A percentile compares a stretch with the other conserved stretches of the same genome.
These are phyloP conservation scores for Salix brachista DNA, from an alignment of 345 rosid species.

Conservation along the genomic window DNA sequence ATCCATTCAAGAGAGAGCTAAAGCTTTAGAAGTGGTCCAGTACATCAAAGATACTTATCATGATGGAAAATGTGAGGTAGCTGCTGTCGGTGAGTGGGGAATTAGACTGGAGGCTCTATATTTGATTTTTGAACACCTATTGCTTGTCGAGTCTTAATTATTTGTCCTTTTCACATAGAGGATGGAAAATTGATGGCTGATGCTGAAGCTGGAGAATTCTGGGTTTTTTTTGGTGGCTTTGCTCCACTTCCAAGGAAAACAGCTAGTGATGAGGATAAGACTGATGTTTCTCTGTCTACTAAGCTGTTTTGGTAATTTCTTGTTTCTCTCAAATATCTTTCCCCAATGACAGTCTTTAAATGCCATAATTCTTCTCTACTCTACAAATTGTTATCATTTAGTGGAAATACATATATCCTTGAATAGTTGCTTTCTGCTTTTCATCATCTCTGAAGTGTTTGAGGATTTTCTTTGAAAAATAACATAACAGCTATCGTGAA, in stretches of 20 bases:
- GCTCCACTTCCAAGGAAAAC: constrained; percentile 96
- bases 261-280: constrained; percentile 46
- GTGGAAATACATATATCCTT: neutral
- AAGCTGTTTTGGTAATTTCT: constrained; percentile 60
- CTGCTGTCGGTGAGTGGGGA: constrained; percentile 76
- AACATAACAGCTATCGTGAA: neutral
- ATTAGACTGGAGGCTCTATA: constrained; percentile 9
- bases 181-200: constrained; percentile 99
- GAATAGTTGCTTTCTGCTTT: neutral
- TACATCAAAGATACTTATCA: constrained; percentile 93
- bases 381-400: neutral
- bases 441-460: neutral
- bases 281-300: constrained; percentile 37
- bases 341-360: neutral
- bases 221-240: constrained; percentile 96
- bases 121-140: constrained; percentile 1
- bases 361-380: neutral
- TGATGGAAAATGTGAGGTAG: constrained; percentile 91
- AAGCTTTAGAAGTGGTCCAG: constrained; percentile 97
- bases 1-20: constrained; percentile 97
- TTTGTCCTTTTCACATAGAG: constrained; percentile 43
- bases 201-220: constrained; percentile 97
- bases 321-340: constrained; percentile 12
- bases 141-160: constrained; percentile 10
- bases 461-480: neutral